Evolutionary conservation across 306 rosid species (phyloP).

Genomic region (Erythrophleum fordii): DNA sequence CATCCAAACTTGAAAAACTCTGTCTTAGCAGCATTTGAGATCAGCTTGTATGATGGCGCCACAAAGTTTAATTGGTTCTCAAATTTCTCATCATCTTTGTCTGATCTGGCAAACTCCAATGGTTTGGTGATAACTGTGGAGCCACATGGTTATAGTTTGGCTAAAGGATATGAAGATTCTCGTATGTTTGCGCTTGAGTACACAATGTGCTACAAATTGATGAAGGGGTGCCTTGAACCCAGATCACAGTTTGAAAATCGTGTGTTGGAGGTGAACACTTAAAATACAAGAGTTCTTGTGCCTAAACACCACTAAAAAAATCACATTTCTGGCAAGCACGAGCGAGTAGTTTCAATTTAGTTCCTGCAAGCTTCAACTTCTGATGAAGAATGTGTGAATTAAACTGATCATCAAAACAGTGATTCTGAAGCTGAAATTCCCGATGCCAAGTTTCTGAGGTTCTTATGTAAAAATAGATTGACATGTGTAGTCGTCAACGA

Average conservation of each 20-base stretch:
- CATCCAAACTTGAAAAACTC: neutral
- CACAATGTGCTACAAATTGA: neutral
- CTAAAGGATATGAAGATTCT: neutral
- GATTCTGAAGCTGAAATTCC: neutral
- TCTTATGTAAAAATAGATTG: neutral
- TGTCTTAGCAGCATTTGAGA: neutral
- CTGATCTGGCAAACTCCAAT: neutral
- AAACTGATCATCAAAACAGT: too few species aligned
- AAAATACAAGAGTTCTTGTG: neutral
- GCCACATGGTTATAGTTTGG: neutral
- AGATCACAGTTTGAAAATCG: neutral
- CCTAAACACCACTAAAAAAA: neutral
- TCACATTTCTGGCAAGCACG: neutral
- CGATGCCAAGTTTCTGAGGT: neutral
- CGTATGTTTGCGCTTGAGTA: neutral
- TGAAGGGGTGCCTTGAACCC: neutral
- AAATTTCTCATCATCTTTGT: slow-evolving; percentile 4
- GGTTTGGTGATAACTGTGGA: neutral
- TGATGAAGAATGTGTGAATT: too few species aligned
- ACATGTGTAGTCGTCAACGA: neutral
- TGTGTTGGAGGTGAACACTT: neutral
- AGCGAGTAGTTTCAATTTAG: neutral
- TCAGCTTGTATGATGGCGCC: neutral
- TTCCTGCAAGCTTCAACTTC: neutral
- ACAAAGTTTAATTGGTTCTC: neutral